Base-by-base conservation (phyloP, 139 green algal species). In the Astrephomene gubernaculifera region DNA sequence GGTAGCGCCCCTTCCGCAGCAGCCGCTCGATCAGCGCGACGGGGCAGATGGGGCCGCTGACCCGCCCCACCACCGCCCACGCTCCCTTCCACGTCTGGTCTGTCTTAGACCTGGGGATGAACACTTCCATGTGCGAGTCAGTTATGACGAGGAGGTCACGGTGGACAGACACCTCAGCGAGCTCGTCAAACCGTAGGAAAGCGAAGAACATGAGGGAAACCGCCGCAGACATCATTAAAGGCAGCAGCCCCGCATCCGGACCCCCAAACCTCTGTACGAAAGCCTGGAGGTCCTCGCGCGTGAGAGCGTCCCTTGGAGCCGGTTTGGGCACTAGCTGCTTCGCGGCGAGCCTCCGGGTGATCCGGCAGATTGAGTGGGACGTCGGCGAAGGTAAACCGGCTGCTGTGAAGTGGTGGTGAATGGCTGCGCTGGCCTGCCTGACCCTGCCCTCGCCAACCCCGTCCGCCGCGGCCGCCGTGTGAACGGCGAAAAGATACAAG, bases 111-210 rank as follows among this genome's bases (percentile, higher is more conserved):
- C 44, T 36, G 1, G 78, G 63, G 8, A 84, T 33, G 43, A 70
- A 72, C 12, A 75, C 36, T 22, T 73, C 78, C 29, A 67, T 38
- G 41, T 75, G 61, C 14, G 78, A n/a, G 22, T 45, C n/a, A 2
- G 17, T 38, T 4, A 75, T 4, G 25, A 84, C 17, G n/a, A 84
- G 63, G 31, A 84, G 61, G 78, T 84, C 78, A 0, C 27, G 14
- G 35, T 70, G 78, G 21, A 84, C 78, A 17, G 35, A 52, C 5
- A 84, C 17, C 17, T 67, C 43, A 4, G 78, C 61, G 4, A 36
- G 1, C n/a, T 84, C 78, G 63, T 84, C 63, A 24, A 84, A 84
- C 38, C 63, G 61, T 14, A 84, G 63, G 43, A 84, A 74, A 14
- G 35, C 78, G 5, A 17, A 17, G 63, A 82, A 82, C 74, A 82